These are phyloP conservation scores for Pseudomassariella vexata DNA, from an alignment of 2,329 filamentous ascomycete species.

Conservation along the genomic window DNA sequence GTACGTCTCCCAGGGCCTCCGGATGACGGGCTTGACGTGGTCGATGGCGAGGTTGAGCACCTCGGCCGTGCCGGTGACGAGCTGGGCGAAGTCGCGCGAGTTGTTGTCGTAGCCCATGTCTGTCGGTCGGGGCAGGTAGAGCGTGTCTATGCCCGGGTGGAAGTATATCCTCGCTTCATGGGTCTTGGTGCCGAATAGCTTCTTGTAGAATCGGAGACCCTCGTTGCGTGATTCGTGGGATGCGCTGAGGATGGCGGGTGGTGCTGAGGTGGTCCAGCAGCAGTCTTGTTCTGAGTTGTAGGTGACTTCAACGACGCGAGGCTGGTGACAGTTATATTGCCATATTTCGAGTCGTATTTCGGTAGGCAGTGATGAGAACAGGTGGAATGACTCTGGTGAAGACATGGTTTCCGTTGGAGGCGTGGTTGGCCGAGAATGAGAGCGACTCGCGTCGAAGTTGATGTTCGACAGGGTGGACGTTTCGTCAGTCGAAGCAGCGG, in stretches of 20 bases:
- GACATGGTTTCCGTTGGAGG: slow-evolving; percentile 14
- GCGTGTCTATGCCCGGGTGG: slow-evolving; percentile 22
- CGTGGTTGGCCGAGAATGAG: too few species aligned
- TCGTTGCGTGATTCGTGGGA: slow-evolving; percentile 37
- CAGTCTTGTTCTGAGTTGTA: slow-evolving; percentile 29
- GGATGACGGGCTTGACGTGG: slow-evolving; percentile 35
- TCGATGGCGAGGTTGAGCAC: slow-evolving; percentile 38
- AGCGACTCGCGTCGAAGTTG: neutral
- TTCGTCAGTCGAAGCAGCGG: too few species aligned
- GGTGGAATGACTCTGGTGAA: slow-evolving; percentile 18
- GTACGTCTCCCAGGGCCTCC: slow-evolving; percentile 45
- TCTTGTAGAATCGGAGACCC: slow-evolving; percentile 31
- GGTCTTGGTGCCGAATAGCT: slow-evolving; percentile 26
- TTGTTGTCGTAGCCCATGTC: slow-evolving; percentile 35
- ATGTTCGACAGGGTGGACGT: too few species aligned
- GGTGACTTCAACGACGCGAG: slow-evolving; percentile 32
- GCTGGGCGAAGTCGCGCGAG: slow-evolving; percentile 32
- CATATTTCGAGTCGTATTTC: slow-evolving; percentile 36
- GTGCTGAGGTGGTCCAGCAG: slow-evolving; percentile 29
- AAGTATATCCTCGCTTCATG: slow-evolving; percentile 25
- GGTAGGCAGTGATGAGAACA: slow-evolving; percentile 29
- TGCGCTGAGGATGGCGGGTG: slow-evolving; percentile 34
- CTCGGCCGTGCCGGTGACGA: slow-evolving; percentile 27
- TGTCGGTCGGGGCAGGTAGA: slow-evolving; percentile 32
- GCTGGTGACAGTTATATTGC: slow-evolving; percentile 28